Conservation (phyloP, 2,329 filamentous ascomycete species). For the Podosphaera xanthii region DNA sequence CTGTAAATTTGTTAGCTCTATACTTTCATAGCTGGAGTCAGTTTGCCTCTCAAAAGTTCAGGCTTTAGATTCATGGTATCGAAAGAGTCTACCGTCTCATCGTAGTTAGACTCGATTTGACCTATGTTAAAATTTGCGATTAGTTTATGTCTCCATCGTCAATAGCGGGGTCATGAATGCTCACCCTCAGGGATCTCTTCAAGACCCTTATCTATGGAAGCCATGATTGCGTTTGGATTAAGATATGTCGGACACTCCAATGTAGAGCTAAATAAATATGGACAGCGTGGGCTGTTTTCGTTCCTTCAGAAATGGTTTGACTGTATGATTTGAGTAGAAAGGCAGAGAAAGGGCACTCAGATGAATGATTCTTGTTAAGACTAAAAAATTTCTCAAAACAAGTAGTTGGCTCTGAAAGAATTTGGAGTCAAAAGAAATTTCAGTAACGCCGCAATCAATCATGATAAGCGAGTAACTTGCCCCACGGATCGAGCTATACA, state of each 20-base stretch:
- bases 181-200: conserved; percentile 91
- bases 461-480: background rate
- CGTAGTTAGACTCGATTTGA: conserved; percentile 99
- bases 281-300: background rate
- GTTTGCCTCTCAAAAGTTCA: conserved; percentile 82
- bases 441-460: background rate
- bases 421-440: background rate
- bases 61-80: conserved; percentile 94
- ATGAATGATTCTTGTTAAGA: background rate
- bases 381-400: background rate
- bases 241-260: conserved; percentile 37
- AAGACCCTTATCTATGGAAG: conserved; percentile 81
- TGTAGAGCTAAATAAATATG: background rate
- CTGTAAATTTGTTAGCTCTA: conserved; percentile 15
- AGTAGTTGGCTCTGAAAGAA: background rate
- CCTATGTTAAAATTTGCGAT: conserved; percentile 27
- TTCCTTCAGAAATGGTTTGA: background rate
- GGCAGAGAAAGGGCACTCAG: background rate
- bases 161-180: conserved; percentile 16
- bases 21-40: background rate
- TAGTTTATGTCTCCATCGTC: conserved; percentile 3
- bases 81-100: conserved; percentile 98
- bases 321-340: background rate
- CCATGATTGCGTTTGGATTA: conserved; percentile 67
- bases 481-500: background rate